Conservation (phyloP, 768 basidiomycete genomes). For the Leccinum arenicola region DNA sequence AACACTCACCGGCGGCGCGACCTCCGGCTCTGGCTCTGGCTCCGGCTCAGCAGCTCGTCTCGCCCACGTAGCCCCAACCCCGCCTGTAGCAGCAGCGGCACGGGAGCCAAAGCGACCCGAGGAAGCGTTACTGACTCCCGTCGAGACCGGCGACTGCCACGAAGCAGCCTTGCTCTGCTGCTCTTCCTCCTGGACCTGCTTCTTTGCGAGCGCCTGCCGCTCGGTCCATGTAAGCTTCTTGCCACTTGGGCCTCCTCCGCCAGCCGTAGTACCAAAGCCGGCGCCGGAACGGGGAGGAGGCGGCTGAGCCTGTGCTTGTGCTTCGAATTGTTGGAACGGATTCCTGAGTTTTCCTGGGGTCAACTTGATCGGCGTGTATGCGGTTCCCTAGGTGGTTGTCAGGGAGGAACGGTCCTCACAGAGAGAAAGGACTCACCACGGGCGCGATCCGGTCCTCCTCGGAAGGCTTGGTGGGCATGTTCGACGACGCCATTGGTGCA, state of each 20-base stretch:
- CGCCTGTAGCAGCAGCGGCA: slow-evolving; percentile 28
- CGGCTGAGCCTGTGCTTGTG: slow-evolving; percentile 40
- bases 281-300: slow-evolving; percentile 19
- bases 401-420: background rate
- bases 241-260: slow-evolving; percentile 32
- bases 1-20: slow-evolving; percentile 28
- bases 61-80: slow-evolving; percentile 20
- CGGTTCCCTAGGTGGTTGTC: slow-evolving; percentile 52
- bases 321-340: slow-evolving; percentile 66
- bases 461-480: slow-evolving; percentile 58
- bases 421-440: slow-evolving; percentile 39
- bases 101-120: slow-evolving; percentile 37
- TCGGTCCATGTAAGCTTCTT: slow-evolving; percentile 95
- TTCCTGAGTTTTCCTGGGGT: slow-evolving; percentile 87
- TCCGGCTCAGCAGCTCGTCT: slow-evolving; percentile 21
- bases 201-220: slow-evolving; percentile 87
- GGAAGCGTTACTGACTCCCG: slow-evolving; percentile 35
- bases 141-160: slow-evolving; percentile 37
- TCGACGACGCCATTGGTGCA: slow-evolving; percentile 43
- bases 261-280: background rate
- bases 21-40: slow-evolving; percentile 28
- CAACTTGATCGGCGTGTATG: slow-evolving; percentile 85
- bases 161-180: slow-evolving; percentile 57
- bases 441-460: slow-evolving; percentile 84
- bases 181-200: slow-evolving; percentile 79